phyloP scores from a whole-genome alignment of 441 rosid genomes.

The Brassica hybrid region DNA sequence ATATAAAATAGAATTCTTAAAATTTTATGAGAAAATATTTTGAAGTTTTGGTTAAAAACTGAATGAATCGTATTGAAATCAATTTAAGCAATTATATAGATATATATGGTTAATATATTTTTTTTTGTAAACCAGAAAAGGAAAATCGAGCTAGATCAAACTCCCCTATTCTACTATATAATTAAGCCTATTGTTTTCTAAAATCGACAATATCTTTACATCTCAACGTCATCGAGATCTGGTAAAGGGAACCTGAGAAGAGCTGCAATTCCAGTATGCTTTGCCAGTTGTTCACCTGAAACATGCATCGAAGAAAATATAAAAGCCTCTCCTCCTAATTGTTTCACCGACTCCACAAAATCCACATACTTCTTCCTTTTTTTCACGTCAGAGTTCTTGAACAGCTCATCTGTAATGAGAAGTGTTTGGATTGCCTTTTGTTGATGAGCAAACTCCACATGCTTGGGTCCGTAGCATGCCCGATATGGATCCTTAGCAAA shows the following conservation, averaged over 20 bases:
- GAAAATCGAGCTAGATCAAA: neutral
- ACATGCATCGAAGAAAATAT: constrained; percentile 11
- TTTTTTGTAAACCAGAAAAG: neutral
- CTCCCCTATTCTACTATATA: neutral
- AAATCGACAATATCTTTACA: constrained; percentile 46
- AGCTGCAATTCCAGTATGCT: constrained; percentile 90
- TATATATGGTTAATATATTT: too few species aligned
- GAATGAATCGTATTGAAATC: too few species aligned
- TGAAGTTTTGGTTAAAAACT: too few species aligned
- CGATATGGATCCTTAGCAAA: constrained; percentile 67
- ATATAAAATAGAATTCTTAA: too few species aligned
- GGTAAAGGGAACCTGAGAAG: constrained; percentile 94
- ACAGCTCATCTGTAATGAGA: constrained; percentile 80
- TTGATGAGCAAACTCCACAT: constrained; percentile 94
- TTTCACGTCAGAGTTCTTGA: constrained; percentile 75
- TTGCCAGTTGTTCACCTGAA: constrained; percentile 52
- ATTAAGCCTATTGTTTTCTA: neutral
- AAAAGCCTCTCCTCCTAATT: constrained; percentile 52
- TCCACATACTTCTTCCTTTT: constrained; percentile 71
- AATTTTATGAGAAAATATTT: too few species aligned
- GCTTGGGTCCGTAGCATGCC: constrained; percentile 97
- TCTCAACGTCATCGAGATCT: constrained; percentile 90
- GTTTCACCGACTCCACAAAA: constrained; percentile 78
- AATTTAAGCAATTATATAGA: too few species aligned
- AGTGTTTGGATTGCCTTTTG: constrained; percentile 94